phyloP scores from a whole-genome alignment of 2,329 filamentous ascomycete genomes.

The Paraconiothyrium brasiliense region DNA sequence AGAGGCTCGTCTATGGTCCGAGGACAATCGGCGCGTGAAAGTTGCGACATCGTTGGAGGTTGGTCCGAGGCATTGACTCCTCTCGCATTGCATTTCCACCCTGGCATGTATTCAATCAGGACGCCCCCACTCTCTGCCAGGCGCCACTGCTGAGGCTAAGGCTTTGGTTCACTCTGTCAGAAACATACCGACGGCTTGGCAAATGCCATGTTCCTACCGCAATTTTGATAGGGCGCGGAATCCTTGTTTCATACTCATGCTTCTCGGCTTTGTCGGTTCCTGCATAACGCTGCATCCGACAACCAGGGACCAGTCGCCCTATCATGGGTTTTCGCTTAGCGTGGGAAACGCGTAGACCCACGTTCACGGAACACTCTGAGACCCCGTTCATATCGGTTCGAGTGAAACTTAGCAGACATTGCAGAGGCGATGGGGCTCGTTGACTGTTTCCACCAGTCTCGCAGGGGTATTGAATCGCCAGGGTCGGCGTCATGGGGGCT shows the following conservation, averaged over 20 bases:
- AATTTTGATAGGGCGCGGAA: slow-evolving; percentile 6
- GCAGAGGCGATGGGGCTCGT: slow-evolving; percentile 12
- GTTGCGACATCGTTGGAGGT: neutral
- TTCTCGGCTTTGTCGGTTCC: neutral
- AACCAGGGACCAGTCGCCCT: slow-evolving; percentile 2
- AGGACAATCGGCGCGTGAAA: neutral
- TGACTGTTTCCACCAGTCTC: slow-evolving; percentile 12
- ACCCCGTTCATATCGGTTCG: slow-evolving; percentile 39
- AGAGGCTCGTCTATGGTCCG: neutral
- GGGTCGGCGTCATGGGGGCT: slow-evolving; percentile 14
- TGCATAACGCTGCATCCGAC: slow-evolving; percentile 11
- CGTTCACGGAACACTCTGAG: slow-evolving; percentile 24
- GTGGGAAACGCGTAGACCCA: slow-evolving; percentile 15
- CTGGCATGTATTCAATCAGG: neutral
- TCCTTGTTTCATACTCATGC: slow-evolving; percentile 13
- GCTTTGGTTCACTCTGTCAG: slow-evolving; percentile 8
- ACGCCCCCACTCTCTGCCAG: neutral
- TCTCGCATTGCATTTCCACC: neutral
- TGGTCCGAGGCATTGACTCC: slow-evolving; percentile 8
- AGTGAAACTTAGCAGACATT: slow-evolving; percentile 10
- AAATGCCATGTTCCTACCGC: neutral
- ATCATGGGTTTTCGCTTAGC: neutral
- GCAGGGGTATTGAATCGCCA: slow-evolving; percentile 7
- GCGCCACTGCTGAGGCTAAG: neutral
- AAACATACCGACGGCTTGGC: slow-evolving; percentile 3